phyloP scores from a whole-genome alignment of 768 basidiomycete species.

The Mycena vitilis region DNA sequence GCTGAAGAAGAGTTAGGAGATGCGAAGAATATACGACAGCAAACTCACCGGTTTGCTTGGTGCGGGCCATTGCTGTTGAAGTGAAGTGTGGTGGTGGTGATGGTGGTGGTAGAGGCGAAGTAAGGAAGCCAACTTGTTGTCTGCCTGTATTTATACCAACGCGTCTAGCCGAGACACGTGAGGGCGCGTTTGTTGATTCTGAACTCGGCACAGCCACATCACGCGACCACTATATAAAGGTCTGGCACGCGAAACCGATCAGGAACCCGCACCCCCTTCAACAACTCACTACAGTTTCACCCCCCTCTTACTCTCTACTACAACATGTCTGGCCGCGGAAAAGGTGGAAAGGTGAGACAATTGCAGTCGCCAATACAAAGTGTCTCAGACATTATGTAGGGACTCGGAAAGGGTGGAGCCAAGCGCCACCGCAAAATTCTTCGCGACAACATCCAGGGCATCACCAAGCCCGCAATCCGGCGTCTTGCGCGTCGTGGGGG shows the following conservation, averaged over 20 bases:
- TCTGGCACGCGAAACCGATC: neutral
- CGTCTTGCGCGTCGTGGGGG: conserved; percentile 93
- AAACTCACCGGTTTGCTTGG: conserved; percentile 89
- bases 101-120: conserved; percentile 33
- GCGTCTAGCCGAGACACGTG: conserved; percentile 56
- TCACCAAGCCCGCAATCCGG: conserved; percentile 86
- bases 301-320: conserved; percentile 7
- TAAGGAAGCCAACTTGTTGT: conserved; percentile 7
- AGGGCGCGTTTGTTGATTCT: conserved; percentile 46
- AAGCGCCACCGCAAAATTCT: conserved; percentile 89
- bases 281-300: conserved; percentile 4
- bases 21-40: conserved; percentile 1
- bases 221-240: conserved; percentile 12
- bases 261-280: conserved; percentile 10
- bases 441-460: conserved; percentile 81
- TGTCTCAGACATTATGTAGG: conserved; percentile 47
- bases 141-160: conserved; percentile 42
- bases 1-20: conserved; percentile 14
- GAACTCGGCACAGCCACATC: conserved; percentile 59
- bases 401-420: conserved; percentile 88
- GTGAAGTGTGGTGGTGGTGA: conserved; percentile 26
- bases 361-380: neutral
- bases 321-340: conserved; percentile 84
- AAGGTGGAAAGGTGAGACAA: conserved; percentile 72
- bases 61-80: conserved; percentile 70